A percentile compares a stretch with the other conserved stretches of the same genome.
phyloP scores from a whole-genome alignment of 352 stramenopile species.

The Globisporangium polare region DNA sequence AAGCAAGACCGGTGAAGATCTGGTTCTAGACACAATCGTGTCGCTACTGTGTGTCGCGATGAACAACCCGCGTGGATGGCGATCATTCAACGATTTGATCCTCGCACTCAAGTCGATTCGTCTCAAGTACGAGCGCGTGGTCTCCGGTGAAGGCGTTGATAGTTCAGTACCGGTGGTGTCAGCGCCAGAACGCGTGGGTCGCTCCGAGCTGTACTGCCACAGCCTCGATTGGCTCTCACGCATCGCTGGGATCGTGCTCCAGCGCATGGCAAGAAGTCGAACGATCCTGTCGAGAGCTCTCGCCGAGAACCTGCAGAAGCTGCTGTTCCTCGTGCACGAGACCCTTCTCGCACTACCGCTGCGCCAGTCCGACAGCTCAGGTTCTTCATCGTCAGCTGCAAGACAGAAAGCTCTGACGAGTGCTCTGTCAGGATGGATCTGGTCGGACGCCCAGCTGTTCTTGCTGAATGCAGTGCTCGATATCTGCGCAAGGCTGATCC shows the following conservation, averaged over 20 bases:
- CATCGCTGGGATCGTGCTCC: slow-evolving; percentile 65
- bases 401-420: slow-evolving; percentile 4
- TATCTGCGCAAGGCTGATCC: slow-evolving; percentile 62
- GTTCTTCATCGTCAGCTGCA: not conserved
- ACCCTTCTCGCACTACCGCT: slow-evolving; percentile 43
- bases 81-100: slow-evolving; percentile 65
- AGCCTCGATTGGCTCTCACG: slow-evolving; percentile 65
- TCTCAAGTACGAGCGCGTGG: slow-evolving; percentile 47
- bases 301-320: slow-evolving; percentile 74
- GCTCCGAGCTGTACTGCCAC: slow-evolving; percentile 36
- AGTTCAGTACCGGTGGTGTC: slow-evolving; percentile 10
- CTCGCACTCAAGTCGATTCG: slow-evolving; percentile 55
- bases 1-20: slow-evolving; percentile 68
- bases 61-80: slow-evolving; percentile 54
- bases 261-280: slow-evolving; percentile 69
- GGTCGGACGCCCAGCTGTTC: slow-evolving; percentile 64
- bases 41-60: slow-evolving; percentile 75
- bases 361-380: slow-evolving; percentile 10
- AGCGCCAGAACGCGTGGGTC: slow-evolving; percentile 14
- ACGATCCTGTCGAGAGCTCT: slow-evolving; percentile 71
- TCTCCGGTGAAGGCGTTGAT: not conserved
- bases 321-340: slow-evolving; percentile 68
- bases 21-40: slow-evolving; percentile 81
- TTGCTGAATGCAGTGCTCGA: slow-evolving; percentile 71
- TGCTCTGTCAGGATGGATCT: slow-evolving; percentile 22